phyloP scores from a whole-genome alignment of 805 yeast genomes.

The Tetrapisispora arboricola region DNA sequence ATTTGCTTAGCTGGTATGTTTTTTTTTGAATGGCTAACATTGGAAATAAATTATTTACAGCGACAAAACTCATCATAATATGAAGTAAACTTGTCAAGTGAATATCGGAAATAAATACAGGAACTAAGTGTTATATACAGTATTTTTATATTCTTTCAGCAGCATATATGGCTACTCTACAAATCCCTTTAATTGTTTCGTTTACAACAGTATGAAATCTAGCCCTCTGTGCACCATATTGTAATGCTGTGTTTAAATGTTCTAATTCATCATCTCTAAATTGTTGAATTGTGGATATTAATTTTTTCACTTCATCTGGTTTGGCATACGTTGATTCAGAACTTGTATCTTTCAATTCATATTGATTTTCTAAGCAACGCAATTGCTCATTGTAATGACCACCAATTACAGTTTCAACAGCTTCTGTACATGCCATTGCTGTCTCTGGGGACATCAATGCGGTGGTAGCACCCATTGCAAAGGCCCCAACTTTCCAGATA shows the following conservation, averaged over 20 bases:
- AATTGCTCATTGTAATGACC: slow-evolving; percentile 89
- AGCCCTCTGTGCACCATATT: slow-evolving; percentile 85
- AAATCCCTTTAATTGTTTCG: slow-evolving; percentile 73
- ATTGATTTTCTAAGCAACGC: slow-evolving; percentile 62
- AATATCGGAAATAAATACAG: no score
- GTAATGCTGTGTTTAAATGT: slow-evolving; percentile 88
- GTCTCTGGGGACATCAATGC: slow-evolving; percentile 86
- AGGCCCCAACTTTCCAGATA: slow-evolving; percentile 85
- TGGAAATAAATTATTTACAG: no score
- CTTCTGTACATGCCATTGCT: slow-evolving; percentile 99
- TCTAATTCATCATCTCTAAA: slow-evolving; percentile 94
- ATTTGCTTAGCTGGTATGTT: no score
- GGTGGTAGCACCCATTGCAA: slow-evolving; percentile 76
- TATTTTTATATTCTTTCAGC: slow-evolving; percentile 64
- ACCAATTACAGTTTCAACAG: slow-evolving; percentile 97
- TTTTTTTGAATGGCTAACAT: no score
- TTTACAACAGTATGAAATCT: slow-evolving; percentile 85
- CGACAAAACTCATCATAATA: no score
- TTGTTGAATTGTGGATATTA: slow-evolving; percentile 54
- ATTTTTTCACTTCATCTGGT: slow-evolving; percentile 41
- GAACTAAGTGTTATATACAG: no score
- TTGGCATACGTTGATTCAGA: slow-evolving; percentile 9
- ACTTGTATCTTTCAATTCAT: slow-evolving; percentile 35
- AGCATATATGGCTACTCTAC: slow-evolving; percentile 81
- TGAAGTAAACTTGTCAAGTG: no score